Evolutionary conservation across 441 rosid species (phyloP).

Genomic region (Mallotus japonicus): DNA sequence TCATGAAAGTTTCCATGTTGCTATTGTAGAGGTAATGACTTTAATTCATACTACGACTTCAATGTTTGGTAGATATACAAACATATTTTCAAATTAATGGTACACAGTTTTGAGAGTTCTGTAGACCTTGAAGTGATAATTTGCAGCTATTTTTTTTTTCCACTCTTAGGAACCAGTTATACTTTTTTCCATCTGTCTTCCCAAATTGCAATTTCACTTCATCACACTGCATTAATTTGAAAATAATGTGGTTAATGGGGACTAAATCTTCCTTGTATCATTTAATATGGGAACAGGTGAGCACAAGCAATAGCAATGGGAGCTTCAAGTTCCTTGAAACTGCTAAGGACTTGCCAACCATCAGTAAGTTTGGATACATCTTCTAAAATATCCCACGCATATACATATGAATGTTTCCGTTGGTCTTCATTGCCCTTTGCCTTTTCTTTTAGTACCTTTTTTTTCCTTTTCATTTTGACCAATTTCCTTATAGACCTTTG

Average conservation of each 20-base stretch:
- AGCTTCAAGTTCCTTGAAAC: constrained; percentile 79
- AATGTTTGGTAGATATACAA: background rate
- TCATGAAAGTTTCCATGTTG: constrained; percentile 77
- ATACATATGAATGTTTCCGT: background rate
- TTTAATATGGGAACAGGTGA: constrained; percentile 45
- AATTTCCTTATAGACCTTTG: background rate
- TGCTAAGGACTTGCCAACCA: constrained; percentile 79
- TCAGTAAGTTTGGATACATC: constrained; percentile 54
- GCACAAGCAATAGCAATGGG: constrained; percentile 37
- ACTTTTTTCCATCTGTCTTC: background rate
- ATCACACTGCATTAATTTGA: background rate
- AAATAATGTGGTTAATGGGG: constrained; percentile 8
- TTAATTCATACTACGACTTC: background rate
- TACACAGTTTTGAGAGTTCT: constrained; percentile 1
- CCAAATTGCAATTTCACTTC: background rate
- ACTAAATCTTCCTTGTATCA: constrained; percentile 7
- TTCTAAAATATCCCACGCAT: background rate
- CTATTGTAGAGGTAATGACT: constrained; percentile 71
- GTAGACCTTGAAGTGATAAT: constrained; percentile 4
- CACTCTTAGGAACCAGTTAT: background rate
- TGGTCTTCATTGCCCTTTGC: background rate
- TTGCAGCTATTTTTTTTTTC: background rate
- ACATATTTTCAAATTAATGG: constrained; percentile 4
- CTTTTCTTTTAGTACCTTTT: background rate
- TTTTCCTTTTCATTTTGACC: background rate